These are phyloP conservation scores for Bromus sterilis DNA, from an alignment of 176 grass and related monocot species.

Conservation along the genomic window DNA sequence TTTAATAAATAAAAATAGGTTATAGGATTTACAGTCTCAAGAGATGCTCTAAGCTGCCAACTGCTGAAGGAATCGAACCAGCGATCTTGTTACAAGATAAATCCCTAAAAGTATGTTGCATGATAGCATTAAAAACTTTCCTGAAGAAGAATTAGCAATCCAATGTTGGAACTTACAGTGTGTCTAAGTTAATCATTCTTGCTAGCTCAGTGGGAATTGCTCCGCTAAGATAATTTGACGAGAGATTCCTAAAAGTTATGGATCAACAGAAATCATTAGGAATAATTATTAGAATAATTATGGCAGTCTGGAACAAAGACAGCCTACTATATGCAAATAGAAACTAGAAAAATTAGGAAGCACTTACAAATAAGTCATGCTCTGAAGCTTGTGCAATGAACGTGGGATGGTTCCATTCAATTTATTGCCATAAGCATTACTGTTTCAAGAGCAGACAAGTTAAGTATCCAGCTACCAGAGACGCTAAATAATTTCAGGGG, in stretches of 20 bases:
- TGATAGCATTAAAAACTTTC: constrained; percentile 2
- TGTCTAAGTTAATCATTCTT: constrained; percentile 85
- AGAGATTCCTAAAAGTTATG: constrained; percentile 60
- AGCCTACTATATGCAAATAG: background rate
- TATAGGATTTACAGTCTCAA: constrained; percentile 64
- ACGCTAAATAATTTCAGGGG: background rate
- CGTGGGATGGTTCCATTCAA: constrained; percentile 84
- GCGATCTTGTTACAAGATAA: constrained; percentile 88
- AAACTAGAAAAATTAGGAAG: background rate
- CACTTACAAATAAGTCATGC: constrained; percentile 98
- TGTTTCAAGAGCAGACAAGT: constrained; percentile 18
- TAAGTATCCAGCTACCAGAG: background rate
- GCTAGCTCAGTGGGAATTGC: constrained; percentile 77
- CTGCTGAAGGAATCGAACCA: constrained; percentile 61
- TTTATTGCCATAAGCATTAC: constrained; percentile 86
- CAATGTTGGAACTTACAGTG: constrained; percentile 49
- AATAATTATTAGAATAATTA: background rate
- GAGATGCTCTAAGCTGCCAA: constrained; percentile 91
- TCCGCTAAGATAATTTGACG: constrained; percentile 73
- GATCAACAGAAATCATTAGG: background rate
- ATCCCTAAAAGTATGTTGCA: constrained; percentile 45
- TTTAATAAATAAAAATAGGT: background rate
- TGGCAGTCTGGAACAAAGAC: background rate
- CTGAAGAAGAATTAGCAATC: background rate
- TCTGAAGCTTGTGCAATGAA: constrained; percentile 71